A percentile compares a stretch with the other conserved stretches of the same genome.
These are phyloP conservation scores for Miscanthus sacchariflorus DNA, from an alignment of 202 grass and related monocot genomes.

Conservation along the genomic window DNA sequence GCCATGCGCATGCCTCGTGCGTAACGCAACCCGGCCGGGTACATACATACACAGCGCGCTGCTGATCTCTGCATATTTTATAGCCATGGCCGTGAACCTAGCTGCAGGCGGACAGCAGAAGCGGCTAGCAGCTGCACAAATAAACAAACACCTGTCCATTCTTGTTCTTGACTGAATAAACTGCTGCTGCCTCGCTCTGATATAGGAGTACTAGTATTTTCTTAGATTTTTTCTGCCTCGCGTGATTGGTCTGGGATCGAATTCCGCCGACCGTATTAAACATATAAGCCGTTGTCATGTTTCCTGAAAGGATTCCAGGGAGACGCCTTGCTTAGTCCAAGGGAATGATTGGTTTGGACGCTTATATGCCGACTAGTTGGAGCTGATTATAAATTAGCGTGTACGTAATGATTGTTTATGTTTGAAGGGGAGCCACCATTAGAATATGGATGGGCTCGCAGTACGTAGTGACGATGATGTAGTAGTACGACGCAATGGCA, in stretches of 20 bases:
- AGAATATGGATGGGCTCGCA: neutral
- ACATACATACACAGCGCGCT: slow-evolving; percentile 14
- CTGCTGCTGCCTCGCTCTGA: neutral
- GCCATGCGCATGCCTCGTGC: slow-evolving; percentile 40
- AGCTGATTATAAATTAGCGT: neutral
- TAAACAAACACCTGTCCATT: slow-evolving; percentile 16
- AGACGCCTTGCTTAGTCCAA: slow-evolving; percentile 14
- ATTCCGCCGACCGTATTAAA: slow-evolving; percentile 37
- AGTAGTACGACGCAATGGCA: neutral
- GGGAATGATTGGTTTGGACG: slow-evolving; percentile 61
- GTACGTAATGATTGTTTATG: neutral
- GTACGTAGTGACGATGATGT: neutral
- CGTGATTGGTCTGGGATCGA: slow-evolving; percentile 31
- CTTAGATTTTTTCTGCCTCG: slow-evolving; percentile 2
- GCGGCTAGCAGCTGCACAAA: neutral
- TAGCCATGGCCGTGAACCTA: slow-evolving; percentile 31
- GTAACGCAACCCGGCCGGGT: slow-evolving; percentile 29
- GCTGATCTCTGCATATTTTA: neutral
- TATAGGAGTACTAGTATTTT: neutral
- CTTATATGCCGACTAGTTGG: slow-evolving; percentile 3
- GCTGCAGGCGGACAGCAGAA: neutral
- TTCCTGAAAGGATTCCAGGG: slow-evolving; percentile 49
- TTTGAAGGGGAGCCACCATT: neutral
- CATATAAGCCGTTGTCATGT: slow-evolving; percentile 45
- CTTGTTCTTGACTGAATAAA: slow-evolving; percentile 25